Evolutionary conservation across 1,284 basidiomycete genomes (phyloP), one percentile per base, ranked within the genome.

Genomic region (Sporisorium reilianum): DNA sequence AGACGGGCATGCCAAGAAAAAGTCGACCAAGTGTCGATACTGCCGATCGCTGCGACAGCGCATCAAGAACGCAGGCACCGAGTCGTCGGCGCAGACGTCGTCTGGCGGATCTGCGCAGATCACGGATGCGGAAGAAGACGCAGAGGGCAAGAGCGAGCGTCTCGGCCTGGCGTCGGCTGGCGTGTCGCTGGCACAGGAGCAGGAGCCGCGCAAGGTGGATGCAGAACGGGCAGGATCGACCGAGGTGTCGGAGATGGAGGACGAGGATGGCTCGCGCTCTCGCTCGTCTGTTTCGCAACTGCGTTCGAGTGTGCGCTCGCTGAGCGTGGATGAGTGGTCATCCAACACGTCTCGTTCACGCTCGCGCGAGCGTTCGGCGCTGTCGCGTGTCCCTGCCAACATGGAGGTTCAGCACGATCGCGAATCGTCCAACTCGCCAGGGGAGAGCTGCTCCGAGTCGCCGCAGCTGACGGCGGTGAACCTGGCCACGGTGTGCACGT

Each of bases 41-140:
- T 75, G 73, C 54, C 67, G 73, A 46, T 46, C 64, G 63, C 20
- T 75, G 34, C 71, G 71, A 30, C 65, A 62, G 61, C 71, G 65
- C 12, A 36, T 62, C 48, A 74, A 65, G 36, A 40, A 7, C 6
- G 50, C 53, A 2, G 20, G 54, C 28, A 42, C 54, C 18, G 64
- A 68, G 22, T 68, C 71, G 1, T 64, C 62, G 16, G 60, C 54
- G 5, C 61, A 61, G 22, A 64, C 64, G 7, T 74, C 65, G 20
- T 68, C 61, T 3, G 53, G 57, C 7, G 65, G 71, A 32, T 74
- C 65, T 2, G 71, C 65, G 8, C 71, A 64, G 55, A 68, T 68
- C 30, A 74, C 71, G 20, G 71, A 74, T 23, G 71, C 58, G 7
- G 65, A 74, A 36, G 55, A 54, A 32, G 70, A 73, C 16, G 38